These are phyloP conservation scores for Helotiales sp. DNA, from an alignment of 2,329 filamentous ascomycete genomes.

Conservation along the genomic window DNA sequence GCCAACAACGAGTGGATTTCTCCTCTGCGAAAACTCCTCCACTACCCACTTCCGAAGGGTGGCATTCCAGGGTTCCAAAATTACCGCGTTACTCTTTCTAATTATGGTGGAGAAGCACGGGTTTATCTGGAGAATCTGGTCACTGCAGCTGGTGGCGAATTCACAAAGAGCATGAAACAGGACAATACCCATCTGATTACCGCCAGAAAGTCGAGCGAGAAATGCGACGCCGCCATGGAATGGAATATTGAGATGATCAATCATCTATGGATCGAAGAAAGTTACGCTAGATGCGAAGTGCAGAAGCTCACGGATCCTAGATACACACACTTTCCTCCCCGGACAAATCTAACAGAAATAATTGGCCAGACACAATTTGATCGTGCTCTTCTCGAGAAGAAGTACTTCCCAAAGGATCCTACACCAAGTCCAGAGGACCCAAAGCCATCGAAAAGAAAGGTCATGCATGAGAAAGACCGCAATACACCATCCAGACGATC, in stretches of 20 bases:
- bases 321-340: slow-evolving; percentile 82
- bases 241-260: slow-evolving; percentile 92
- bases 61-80: slow-evolving; percentile 79
- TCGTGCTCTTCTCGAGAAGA: slow-evolving; percentile 55
- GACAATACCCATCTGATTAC: slow-evolving; percentile 97
- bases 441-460: slow-evolving; percentile 45
- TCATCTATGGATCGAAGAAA: slow-evolving; percentile 96
- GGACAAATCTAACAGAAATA: slow-evolving; percentile 90
- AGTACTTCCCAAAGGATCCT: slow-evolving; percentile 58
- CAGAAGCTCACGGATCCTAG: slow-evolving; percentile 70
- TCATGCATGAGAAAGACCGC: slow-evolving; percentile 45
- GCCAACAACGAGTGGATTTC: slow-evolving; percentile 87
- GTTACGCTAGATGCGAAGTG: slow-evolving; percentile 84
- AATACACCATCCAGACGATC: slow-evolving; percentile 26
- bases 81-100: slow-evolving; percentile 84
- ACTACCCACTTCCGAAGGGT: slow-evolving; percentile 80
- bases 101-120: slow-evolving; percentile 92
- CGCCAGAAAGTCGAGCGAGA: slow-evolving; percentile 85
- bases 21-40: slow-evolving; percentile 77
- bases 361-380: slow-evolving; percentile 88
- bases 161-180: slow-evolving; percentile 91
- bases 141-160: slow-evolving; percentile 78
- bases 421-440: slow-evolving; percentile 45
- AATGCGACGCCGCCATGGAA: slow-evolving; percentile 87
- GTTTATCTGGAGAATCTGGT: slow-evolving; percentile 93